Evolutionary conservation across 2,329 filamentous ascomycete genomes (phyloP).

Genomic region (Trichoderma sp.): DNA sequence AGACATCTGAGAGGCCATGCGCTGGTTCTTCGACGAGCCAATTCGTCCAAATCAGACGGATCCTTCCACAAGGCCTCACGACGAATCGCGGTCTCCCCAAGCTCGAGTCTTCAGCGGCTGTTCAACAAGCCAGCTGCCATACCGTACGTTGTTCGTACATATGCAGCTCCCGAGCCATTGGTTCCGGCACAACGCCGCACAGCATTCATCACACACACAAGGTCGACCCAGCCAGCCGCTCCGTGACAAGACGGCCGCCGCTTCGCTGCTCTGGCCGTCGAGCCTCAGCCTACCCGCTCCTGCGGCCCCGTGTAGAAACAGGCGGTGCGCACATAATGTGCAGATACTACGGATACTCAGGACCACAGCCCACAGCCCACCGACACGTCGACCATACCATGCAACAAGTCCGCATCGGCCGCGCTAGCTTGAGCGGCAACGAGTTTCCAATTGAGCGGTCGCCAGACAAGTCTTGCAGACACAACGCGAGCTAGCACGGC

Average conservation of each 20-base stretch:
- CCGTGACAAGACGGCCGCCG: neutral
- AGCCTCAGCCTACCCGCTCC: neutral
- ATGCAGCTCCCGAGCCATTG: slow-evolving; percentile 15
- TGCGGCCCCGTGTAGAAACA: slow-evolving; percentile 16
- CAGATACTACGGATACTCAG: slow-evolving; percentile 15
- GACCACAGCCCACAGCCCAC: slow-evolving; percentile 25
- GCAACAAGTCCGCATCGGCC: slow-evolving; percentile 27
- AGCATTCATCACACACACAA: neutral
- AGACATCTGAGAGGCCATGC: slow-evolving; percentile 8
- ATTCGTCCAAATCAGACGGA: neutral
- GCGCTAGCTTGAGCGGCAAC: slow-evolving; percentile 30
- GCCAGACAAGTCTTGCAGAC: slow-evolving; percentile 24
- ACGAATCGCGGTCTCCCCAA: neutral
- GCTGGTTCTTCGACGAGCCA: slow-evolving; percentile 4
- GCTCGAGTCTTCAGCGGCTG: neutral
- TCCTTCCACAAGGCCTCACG: neutral
- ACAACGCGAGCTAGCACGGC: slow-evolving; percentile 23
- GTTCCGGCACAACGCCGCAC: slow-evolving; percentile 9
- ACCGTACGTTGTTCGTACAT: neutral
- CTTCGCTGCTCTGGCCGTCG: neutral
- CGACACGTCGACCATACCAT: slow-evolving; percentile 29
- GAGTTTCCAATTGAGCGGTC: slow-evolving; percentile 32
- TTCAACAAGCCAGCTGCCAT: neutral
- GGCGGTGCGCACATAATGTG: slow-evolving; percentile 22
- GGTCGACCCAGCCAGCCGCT: neutral